These are phyloP conservation scores for Coemansia sp. DNA, from an alignment of 192 early-diverging fungal genomes.

Conservation along the genomic window DNA sequence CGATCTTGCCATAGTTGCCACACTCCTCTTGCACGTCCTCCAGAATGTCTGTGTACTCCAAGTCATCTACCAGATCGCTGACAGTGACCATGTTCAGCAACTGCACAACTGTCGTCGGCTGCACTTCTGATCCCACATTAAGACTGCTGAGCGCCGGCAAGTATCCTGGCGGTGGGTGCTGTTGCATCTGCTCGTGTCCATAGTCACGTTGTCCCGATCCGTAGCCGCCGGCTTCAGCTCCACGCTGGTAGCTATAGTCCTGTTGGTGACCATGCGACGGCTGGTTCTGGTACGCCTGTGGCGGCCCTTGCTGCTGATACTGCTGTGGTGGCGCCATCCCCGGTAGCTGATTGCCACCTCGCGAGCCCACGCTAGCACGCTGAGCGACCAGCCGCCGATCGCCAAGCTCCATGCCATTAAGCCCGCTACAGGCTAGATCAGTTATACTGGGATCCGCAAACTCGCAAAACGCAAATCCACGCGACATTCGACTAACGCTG, in stretches of 20 bases:
- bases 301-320: slow-evolving; percentile 32
- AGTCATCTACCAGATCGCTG: slow-evolving; percentile 81
- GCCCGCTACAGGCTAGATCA: slow-evolving; percentile 91
- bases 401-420: slow-evolving; percentile 94
- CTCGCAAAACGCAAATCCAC: slow-evolving; percentile 97
- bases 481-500: slow-evolving; percentile 68
- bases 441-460: slow-evolving; percentile 86
- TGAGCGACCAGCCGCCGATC: slow-evolving; percentile 94
- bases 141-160: not conserved
- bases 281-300: slow-evolving; percentile 23
- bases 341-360: slow-evolving; percentile 20
- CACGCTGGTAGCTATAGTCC: slow-evolving; percentile 5
- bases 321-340: slow-evolving; percentile 1
- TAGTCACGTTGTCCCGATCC: slow-evolving; percentile 20
- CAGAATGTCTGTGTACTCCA: slow-evolving; percentile 87
- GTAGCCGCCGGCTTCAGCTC: not conserved
- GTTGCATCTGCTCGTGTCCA: slow-evolving; percentile 5
- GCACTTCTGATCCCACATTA: slow-evolving; percentile 10
- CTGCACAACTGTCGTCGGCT: slow-evolving; percentile 81
- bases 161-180: slow-evolving; percentile 13
- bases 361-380: slow-evolving; percentile 84
- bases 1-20: slow-evolving; percentile 80
- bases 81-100: slow-evolving; percentile 93
- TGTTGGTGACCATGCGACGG: slow-evolving; percentile 27
- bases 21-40: slow-evolving; percentile 93